phyloP scores from a whole-genome alignment of 2,329 filamentous ascomycete species.

The Aureobasidium lini region DNA sequence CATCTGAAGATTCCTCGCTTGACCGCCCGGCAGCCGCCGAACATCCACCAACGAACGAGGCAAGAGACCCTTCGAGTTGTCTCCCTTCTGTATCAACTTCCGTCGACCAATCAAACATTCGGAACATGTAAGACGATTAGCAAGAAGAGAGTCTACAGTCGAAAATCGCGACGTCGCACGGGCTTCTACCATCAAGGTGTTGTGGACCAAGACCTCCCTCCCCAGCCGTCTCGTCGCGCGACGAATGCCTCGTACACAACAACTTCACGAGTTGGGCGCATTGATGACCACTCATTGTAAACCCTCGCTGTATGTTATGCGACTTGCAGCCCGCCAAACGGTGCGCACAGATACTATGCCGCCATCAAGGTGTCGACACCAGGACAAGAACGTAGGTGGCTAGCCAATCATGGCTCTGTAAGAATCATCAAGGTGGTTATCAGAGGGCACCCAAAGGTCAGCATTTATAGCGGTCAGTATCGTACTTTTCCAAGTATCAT shows the following conservation, averaged over 20 bases:
- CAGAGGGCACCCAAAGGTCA: background rate
- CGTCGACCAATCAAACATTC: background rate
- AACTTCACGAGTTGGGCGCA: background rate
- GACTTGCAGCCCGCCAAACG: background rate
- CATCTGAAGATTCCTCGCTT: background rate
- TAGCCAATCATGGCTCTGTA: constrained; percentile 2
- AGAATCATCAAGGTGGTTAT: constrained; percentile 12
- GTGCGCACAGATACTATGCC: background rate
- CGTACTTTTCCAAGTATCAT: background rate
- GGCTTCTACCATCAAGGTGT: constrained; percentile 3
- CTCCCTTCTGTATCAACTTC: background rate
- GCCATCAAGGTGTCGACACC: constrained; percentile 2
- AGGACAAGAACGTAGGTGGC: background rate
- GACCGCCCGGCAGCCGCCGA: background rate
- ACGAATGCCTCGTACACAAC: background rate
- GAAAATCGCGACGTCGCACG: background rate
- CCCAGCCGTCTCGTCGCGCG: background rate
- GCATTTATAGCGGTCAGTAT: background rate
- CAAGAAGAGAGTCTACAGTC: background rate
- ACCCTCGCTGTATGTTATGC: too few relatives aligned
- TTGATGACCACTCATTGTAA: background rate
- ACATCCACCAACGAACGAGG: background rate
- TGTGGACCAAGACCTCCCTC: background rate
- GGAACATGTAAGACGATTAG: background rate
- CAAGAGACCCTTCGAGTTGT: background rate